These are phyloP conservation scores for Rosa lucieae DNA, from an alignment of 306 rosid species.

Conservation along the genomic window DNA sequence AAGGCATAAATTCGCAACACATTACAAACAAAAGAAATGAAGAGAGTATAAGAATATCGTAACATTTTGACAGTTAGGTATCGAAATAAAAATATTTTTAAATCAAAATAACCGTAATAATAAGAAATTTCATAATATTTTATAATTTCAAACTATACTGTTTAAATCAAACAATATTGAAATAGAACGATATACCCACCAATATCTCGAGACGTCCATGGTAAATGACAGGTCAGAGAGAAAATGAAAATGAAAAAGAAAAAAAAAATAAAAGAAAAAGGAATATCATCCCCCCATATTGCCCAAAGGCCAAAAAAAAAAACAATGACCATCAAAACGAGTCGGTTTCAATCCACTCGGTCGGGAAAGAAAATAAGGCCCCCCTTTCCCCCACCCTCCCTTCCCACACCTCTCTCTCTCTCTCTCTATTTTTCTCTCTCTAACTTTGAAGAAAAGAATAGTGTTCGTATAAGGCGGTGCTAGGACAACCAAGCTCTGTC, in stretches of 20 bases:
- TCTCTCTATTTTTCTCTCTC: neutral
- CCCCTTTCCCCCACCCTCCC: neutral
- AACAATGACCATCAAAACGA: slow-evolving; percentile 27
- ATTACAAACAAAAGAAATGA: neutral
- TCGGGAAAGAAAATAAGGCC: slow-evolving; percentile 15
- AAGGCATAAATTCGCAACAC: neutral
- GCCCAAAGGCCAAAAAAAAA: slow-evolving; percentile 29
- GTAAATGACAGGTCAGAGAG: too few relatives aligned
- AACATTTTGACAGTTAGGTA: too few relatives aligned
- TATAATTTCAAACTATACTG: neutral
- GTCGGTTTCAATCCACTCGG: slow-evolving; percentile 48
- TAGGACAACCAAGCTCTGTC: neutral
- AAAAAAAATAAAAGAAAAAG: neutral
- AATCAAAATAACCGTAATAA: too few relatives aligned
- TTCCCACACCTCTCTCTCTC: too few relatives aligned
- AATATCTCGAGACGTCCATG: neutral
- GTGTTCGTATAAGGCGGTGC: slow-evolving; percentile 42
- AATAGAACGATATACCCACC: too few relatives aligned
- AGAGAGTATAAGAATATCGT: too few relatives aligned
- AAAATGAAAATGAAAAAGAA: neutral
- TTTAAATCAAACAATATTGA: too few relatives aligned
- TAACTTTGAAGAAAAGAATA: slow-evolving; percentile 9
- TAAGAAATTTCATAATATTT: too few relatives aligned
- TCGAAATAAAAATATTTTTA: too few relatives aligned
- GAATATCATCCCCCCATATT: slow-evolving; percentile 47